These are phyloP conservation scores for Calonectria leucothoes DNA, from an alignment of 2,329 filamentous ascomycete genomes.

Conservation along the genomic window DNA sequence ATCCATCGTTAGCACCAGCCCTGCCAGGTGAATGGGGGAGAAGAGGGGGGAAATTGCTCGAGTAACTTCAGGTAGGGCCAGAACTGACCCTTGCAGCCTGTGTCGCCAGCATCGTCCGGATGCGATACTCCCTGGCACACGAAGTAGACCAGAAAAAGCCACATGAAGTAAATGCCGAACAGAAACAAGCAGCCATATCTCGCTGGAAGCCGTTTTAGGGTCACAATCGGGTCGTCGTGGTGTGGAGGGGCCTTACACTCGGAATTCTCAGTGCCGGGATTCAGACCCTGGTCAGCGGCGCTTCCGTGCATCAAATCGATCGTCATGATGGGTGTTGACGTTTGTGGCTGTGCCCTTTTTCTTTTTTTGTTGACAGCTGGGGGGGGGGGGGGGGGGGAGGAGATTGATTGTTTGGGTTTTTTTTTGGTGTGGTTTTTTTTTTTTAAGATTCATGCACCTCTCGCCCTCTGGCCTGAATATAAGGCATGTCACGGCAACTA, in stretches of 20 bases:
- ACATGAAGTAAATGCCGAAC: not conserved
- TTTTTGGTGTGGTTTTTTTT: not conserved
- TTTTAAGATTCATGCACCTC: not conserved
- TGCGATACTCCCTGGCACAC: not conserved
- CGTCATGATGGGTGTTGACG: not conserved
- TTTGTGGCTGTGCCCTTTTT: not conserved
- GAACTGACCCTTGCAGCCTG: not conserved
- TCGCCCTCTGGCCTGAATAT: not conserved
- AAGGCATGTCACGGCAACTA: not conserved
- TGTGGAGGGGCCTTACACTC: not conserved
- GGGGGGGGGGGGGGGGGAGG: too few species aligned
- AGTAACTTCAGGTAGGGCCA: not conserved
- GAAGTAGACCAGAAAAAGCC: not conserved
- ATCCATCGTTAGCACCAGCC: constrained; percentile 1
- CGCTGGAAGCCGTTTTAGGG: not conserved
- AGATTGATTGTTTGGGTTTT: too few species aligned
- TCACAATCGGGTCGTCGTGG: not conserved
- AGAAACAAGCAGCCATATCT: not conserved
- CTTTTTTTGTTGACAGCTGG: not conserved
- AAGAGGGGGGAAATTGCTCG: not conserved
- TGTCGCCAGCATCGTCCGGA: not conserved
- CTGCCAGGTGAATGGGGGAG: not conserved
- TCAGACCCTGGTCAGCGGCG: not conserved
- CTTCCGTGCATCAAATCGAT: constrained; percentile 7
- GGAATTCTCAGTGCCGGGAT: not conserved